These are phyloP conservation scores for Cordyceps tenuipes DNA, from an alignment of 2,329 filamentous ascomycete genomes.

Conservation along the genomic window DNA sequence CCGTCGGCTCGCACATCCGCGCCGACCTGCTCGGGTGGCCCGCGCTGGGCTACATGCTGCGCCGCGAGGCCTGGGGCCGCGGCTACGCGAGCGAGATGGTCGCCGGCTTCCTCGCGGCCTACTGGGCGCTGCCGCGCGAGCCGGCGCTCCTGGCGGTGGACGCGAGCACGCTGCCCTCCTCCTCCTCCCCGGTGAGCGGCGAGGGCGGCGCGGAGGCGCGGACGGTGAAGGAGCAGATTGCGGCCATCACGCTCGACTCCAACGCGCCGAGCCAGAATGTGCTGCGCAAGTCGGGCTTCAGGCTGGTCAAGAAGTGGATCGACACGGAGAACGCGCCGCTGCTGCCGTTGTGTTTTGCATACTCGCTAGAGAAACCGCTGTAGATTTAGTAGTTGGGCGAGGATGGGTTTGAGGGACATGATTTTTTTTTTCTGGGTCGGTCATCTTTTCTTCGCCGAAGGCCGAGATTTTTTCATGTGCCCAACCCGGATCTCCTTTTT, in stretches of 20 bases:
- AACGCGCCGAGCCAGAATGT: conserved; percentile 50
- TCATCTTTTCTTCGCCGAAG: background rate
- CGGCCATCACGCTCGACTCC: conserved; percentile 37
- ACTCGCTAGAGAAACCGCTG: background rate
- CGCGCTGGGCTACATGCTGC: conserved; percentile 50
- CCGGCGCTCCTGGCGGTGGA: conserved; percentile 35
- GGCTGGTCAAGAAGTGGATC: conserved; percentile 32
- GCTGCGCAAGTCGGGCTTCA: conserved; percentile 48
- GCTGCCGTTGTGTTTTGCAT: conserved; percentile 2
- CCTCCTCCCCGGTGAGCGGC: too few species aligned
- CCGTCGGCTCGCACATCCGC: conserved; percentile 34
- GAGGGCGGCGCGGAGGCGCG: background rate
- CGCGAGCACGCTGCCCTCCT: background rate
- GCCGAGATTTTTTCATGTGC: background rate
- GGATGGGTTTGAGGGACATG: background rate
- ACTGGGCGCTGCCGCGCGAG: conserved; percentile 41
- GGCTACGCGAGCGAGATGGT: conserved; percentile 52
- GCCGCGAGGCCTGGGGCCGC: conserved; percentile 43
- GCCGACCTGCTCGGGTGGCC: conserved; percentile 42
- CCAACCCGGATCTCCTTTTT: background rate
- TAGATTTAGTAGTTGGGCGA: background rate
- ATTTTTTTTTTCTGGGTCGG: background rate
- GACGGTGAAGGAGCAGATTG: conserved; percentile 30
- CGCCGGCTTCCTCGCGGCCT: conserved; percentile 35
- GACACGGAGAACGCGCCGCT: conserved; percentile 2